Conservation (phyloP, 768 basidiomycete species). For the Termitomyces sp. region DNA sequence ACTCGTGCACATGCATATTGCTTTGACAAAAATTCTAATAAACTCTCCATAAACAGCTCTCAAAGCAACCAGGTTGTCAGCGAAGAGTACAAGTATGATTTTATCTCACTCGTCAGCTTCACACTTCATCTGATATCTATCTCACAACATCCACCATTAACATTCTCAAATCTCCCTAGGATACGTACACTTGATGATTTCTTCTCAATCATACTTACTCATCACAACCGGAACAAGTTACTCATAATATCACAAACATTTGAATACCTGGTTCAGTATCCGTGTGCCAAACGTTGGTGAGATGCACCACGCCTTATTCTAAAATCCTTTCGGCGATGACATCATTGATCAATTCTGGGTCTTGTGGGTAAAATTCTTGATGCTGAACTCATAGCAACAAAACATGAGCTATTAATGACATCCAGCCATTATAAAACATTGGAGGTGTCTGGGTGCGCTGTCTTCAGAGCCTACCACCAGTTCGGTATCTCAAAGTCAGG, state of each 20-base stretch:
- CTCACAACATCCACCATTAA: not conserved
- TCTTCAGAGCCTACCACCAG: too few relatives aligned
- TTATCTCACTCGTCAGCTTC: not conserved
- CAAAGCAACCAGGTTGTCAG: not conserved
- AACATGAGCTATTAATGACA: too few relatives aligned
- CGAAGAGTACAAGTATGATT: not conserved
- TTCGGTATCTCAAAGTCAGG: too few relatives aligned
- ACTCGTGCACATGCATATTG: not conserved
- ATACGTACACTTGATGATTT: not conserved
- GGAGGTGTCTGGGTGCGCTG: too few relatives aligned
- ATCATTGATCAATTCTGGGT: not conserved
- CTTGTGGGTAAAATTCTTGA: not conserved
- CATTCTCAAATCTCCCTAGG: not conserved
- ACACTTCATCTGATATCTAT: not conserved
- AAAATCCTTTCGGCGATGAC: not conserved
- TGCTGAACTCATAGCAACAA: too few relatives aligned
- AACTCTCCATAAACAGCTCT: not conserved
- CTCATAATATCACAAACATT: not conserved
- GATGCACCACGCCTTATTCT: not conserved
- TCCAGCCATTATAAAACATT: not conserved
- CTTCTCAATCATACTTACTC: not conserved
- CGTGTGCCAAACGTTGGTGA: not conserved
- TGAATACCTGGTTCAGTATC: not conserved
- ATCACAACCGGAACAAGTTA: not conserved
- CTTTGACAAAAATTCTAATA: not conserved